Evolutionary conservation across 2,329 filamentous ascomycete genomes (phyloP).

Genomic region (Aspergillus novofumigatus): DNA sequence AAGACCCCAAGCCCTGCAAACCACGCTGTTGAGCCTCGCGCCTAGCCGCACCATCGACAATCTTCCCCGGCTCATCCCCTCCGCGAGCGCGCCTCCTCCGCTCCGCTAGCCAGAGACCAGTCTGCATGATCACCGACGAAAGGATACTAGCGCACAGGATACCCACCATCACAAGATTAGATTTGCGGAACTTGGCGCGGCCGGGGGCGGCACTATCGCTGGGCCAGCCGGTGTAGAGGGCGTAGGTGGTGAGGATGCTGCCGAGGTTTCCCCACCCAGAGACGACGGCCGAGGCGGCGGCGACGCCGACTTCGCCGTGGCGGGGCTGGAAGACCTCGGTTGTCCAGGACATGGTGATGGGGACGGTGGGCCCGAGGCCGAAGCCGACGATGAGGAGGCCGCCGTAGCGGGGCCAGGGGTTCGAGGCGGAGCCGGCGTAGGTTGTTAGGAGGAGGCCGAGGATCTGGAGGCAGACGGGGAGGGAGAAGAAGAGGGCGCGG

Average conservation of each 20-base stretch:
- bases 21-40: conserved; percentile 35
- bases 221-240: conserved; percentile 82
- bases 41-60: conserved; percentile 32
- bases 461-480: conserved; percentile 73
- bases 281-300: conserved; percentile 78
- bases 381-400: conserved; percentile 88
- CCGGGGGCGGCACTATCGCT: conserved; percentile 63
- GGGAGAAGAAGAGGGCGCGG: conserved; percentile 76
- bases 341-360: conserved; percentile 92
- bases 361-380: conserved; percentile 83
- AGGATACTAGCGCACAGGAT: conserved; percentile 75
- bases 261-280: conserved; percentile 84
- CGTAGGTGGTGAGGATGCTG: conserved; percentile 82
- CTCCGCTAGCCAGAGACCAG: conserved; percentile 52
- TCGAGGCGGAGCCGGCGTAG: conserved; percentile 58
- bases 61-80: conserved; percentile 6
- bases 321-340: conserved; percentile 85
- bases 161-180: conserved; percentile 83
- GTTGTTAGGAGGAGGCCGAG: conserved; percentile 74
- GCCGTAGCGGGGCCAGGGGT: conserved; percentile 79
- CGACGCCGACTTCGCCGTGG: conserved; percentile 86
- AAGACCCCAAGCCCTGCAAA: conserved; percentile 28
- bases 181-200: conserved; percentile 69
- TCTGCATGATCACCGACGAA: conserved; percentile 61
- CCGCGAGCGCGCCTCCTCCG: conserved; percentile 7